Conservation (phyloP, 2,329 filamentous ascomycete species). For the Pezicula radicicola region DNA sequence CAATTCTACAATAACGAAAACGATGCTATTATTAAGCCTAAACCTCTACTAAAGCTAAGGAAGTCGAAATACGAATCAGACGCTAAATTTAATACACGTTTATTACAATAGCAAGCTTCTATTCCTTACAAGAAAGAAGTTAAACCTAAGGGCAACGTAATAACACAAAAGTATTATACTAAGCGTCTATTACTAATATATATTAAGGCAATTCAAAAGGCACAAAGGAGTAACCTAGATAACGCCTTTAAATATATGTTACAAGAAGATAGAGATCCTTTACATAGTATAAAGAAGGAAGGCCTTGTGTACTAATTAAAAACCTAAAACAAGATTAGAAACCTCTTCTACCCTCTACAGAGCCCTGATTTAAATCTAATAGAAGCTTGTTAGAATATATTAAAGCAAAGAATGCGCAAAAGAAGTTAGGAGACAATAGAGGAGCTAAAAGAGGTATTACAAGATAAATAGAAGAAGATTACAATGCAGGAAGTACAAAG, state of each 20-base stretch:
- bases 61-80: neutral
- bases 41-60: constrained; percentile 6
- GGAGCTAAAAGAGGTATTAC: too few relatives aligned
- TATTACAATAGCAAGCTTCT: neutral
- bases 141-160: neutral
- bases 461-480: too few relatives aligned
- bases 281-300: neutral
- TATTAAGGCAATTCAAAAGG: neutral
- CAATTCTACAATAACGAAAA: constrained; percentile 14
- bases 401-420: too few relatives aligned
- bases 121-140: neutral
- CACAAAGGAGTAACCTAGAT: neutral
- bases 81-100: neutral
- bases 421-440: too few relatives aligned
- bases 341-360: neutral
- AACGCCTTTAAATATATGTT: neutral
- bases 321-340: neutral
- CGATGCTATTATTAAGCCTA: constrained; percentile 1
- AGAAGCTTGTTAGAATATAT: too few relatives aligned
- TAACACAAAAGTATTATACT: neutral
- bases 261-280: neutral
- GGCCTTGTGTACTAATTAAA: neutral
- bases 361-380: neutral
- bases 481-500: too few relatives aligned
- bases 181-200: neutral